Conservation (phyloP, 1,284 basidiomycete species). For the Malassezia psittaci region DNA sequence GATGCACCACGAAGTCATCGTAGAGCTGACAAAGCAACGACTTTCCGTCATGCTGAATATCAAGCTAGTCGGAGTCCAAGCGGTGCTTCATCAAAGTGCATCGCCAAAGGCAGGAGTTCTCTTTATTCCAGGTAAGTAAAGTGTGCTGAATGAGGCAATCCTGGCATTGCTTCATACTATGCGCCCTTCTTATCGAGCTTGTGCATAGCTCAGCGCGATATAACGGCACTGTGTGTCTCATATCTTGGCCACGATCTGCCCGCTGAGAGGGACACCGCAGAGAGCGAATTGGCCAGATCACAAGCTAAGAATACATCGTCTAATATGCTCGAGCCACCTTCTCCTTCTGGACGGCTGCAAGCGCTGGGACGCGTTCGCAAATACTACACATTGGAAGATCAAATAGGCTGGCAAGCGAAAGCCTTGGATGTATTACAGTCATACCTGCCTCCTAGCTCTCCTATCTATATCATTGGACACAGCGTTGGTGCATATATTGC, state of each 20-base stretch:
- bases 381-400: conserved; percentile 13
- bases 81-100: background rate
- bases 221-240: conserved; percentile 5
- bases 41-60: background rate
- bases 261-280: background rate
- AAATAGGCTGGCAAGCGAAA: background rate
- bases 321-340: background rate
- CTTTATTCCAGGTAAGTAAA: conserved; percentile 1
- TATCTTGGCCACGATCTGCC: background rate
- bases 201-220: background rate
- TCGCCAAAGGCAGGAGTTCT: background rate
- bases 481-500: conserved; percentile 17
- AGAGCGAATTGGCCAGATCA: background rate
- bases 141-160: conserved; percentile 4
- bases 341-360: background rate
- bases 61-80: conserved; percentile 1
- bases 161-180: conserved; percentile 12
- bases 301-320: background rate
- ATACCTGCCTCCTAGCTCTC: background rate
- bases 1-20: background rate
- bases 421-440: background rate
- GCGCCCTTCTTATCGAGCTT: background rate
- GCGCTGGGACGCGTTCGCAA: background rate
- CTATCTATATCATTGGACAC: conserved; percentile 8
- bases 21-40: background rate